phyloP scores from a whole-genome alignment of 2,329 filamentous ascomycete genomes.

The Nemania serpens region DNA sequence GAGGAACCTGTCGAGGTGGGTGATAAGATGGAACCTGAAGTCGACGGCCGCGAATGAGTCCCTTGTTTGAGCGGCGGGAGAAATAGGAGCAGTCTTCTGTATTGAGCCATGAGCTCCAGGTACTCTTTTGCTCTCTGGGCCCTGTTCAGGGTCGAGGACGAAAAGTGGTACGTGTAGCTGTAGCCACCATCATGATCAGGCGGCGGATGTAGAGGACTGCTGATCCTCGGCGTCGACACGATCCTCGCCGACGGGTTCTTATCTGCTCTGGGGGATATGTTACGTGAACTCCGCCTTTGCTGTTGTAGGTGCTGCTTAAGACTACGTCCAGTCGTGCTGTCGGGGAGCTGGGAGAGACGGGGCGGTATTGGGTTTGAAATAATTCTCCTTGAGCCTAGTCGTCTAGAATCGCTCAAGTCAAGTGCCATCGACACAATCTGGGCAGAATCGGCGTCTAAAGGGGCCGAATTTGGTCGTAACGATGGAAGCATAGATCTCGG shows the following conservation, averaged over 20 bases:
- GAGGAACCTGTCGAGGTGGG: slow-evolving; percentile 39
- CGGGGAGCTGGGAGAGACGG: slow-evolving; percentile 56
- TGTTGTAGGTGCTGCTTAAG: slow-evolving; percentile 73
- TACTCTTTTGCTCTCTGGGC: slow-evolving; percentile 84
- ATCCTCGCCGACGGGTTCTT: slow-evolving; percentile 48
- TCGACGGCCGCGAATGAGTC: slow-evolving; percentile 42
- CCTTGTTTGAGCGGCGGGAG: slow-evolving; percentile 72
- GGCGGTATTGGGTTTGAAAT: slow-evolving; percentile 57
- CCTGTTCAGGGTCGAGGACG: slow-evolving; percentile 77
- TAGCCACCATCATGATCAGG: slow-evolving; percentile 55
- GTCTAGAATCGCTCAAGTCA: slow-evolving; percentile 81
- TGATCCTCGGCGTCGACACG: slow-evolving; percentile 47
- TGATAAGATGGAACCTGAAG: slow-evolving; percentile 50
- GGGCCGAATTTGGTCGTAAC: slow-evolving; percentile 33
- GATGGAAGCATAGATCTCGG: slow-evolving; percentile 34
- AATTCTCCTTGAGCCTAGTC: slow-evolving; percentile 64
- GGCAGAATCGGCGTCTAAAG: slow-evolving; percentile 74
- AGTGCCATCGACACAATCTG: slow-evolving; percentile 94
- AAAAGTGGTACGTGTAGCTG: slow-evolving; percentile 68
- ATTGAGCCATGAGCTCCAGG: slow-evolving; percentile 84
- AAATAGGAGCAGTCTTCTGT: slow-evolving; percentile 77
- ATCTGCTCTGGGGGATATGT: slow-evolving; percentile 62
- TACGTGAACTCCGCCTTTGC: slow-evolving; percentile 66
- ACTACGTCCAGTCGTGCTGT: slow-evolving; percentile 60
- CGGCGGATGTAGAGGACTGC: slow-evolving; percentile 52